Evolutionary conservation across 1,284 basidiomycete genomes (phyloP).

Genomic region (Phaffia rhodozyma): DNA sequence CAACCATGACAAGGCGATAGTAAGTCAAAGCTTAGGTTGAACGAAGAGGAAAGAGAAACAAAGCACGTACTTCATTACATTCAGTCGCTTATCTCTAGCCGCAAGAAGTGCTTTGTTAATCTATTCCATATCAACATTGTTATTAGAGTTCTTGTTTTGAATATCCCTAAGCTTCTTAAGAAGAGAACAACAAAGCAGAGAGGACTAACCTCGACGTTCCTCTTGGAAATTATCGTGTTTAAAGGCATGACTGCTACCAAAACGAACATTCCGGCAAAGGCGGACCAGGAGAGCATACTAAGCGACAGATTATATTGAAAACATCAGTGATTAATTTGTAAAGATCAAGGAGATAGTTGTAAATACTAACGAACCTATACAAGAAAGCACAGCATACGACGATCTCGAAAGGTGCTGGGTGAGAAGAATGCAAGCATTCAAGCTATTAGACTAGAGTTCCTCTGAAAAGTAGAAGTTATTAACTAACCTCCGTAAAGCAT

Average conservation of each 20-base stretch:
- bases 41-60: too few relatives aligned
- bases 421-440: too few relatives aligned
- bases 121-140: too few relatives aligned
- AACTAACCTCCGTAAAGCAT: too few relatives aligned
- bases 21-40: too few relatives aligned
- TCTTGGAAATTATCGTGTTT: conserved; percentile 50
- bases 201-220: conserved; percentile 19
- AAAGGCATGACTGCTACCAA: conserved; percentile 60
- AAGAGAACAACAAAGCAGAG: too few relatives aligned
- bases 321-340: conserved; percentile 8
- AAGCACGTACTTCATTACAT: conserved; percentile 18
- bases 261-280: conserved; percentile 74
- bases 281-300: conserved; percentile 41
- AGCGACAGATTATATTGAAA: conserved; percentile 40
- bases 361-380: conserved; percentile 36
- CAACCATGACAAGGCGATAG: too few relatives aligned
- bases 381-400: conserved; percentile 60
- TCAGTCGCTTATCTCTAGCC: conserved; percentile 73
- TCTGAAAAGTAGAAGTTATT: too few relatives aligned
- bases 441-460: too few relatives aligned
- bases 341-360: not conserved
- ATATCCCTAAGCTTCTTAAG: too few relatives aligned
- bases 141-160: too few relatives aligned
- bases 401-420: conserved; percentile 60
- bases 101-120: conserved; percentile 62